Percentiles rank a stretch among this genome's conserved stretches.
Evolutionary conservation across 139 green algal genomes (phyloP).

Genomic region (Mesotaenium endlicherianum): DNA sequence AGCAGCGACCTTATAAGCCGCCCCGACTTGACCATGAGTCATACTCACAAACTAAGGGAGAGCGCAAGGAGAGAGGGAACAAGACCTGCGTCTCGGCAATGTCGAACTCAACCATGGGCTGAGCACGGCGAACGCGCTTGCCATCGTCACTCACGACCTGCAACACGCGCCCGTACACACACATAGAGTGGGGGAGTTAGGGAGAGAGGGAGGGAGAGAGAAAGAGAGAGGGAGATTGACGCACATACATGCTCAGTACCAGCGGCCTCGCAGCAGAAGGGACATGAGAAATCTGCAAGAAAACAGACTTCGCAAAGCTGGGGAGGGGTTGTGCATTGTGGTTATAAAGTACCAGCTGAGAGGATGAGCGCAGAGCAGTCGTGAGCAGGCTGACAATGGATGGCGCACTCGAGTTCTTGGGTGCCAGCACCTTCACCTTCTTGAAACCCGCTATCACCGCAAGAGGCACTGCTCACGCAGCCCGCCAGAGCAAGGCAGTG

Average conservation of each 20-base stretch:
- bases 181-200: background rate
- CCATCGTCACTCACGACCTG: constrained; percentile 44
- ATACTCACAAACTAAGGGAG: background rate
- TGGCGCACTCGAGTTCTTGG: background rate
- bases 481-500: too few relatives aligned
- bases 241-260: background rate
- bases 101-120: constrained; percentile 32
- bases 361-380: background rate
- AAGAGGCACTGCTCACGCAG: constrained; percentile 27
- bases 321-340: too few relatives aligned
- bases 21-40: background rate
- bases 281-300: too few relatives aligned
- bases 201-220: background rate
- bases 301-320: too few relatives aligned
- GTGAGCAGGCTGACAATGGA: background rate
- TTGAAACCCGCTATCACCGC: constrained; percentile 4
- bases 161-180: background rate
- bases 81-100: constrained; percentile 28
- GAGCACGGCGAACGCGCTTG: constrained; percentile 30
- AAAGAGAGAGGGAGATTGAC: background rate
- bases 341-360: background rate
- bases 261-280: background rate
- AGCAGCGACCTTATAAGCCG: background rate
- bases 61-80: background rate
- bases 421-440: constrained; percentile 11